A percentile compares a stretch with the other conserved stretches of the same genome.
These are phyloP conservation scores for Candida glaebosa DNA, from an alignment of 805 yeast genomes.

Conservation along the genomic window DNA sequence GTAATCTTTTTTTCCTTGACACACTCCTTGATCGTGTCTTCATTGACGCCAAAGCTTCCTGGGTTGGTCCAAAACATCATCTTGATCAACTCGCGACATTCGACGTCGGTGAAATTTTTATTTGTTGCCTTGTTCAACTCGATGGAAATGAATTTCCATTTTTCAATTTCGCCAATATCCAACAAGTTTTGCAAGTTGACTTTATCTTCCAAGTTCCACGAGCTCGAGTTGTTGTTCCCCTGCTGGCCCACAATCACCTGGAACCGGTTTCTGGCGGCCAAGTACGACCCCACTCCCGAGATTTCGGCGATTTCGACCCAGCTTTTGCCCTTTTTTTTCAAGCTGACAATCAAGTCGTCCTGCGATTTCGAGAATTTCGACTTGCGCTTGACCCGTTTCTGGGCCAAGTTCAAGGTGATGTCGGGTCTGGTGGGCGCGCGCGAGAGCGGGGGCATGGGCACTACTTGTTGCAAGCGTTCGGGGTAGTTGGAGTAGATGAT, in stretches of 20 bases:
- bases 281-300: conserved; percentile 59
- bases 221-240: conserved; percentile 63
- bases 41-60: conserved; percentile 52
- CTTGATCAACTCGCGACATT: conserved; percentile 53
- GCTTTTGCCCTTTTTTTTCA: conserved; percentile 60
- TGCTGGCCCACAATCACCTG: conserved; percentile 82
- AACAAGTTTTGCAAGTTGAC: conserved; percentile 46
- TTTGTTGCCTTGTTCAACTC: conserved; percentile 58
- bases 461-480: conserved; percentile 24
- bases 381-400: conserved; percentile 53
- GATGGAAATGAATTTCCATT: conserved; percentile 61
- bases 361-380: conserved; percentile 71
- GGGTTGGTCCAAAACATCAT: conserved; percentile 56
- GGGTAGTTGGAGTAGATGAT: conserved; percentile 20
- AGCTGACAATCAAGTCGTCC: conserved; percentile 57
- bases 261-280: conserved; percentile 75
- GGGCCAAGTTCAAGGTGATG: conserved; percentile 36
- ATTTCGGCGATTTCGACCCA: conserved; percentile 74
- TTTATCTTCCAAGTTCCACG: conserved; percentile 60
- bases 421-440: conserved; percentile 42
- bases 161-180: conserved; percentile 69
- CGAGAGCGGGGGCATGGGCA: conserved; percentile 50
- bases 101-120: conserved; percentile 47
- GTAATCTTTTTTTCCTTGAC: conserved; percentile 34
- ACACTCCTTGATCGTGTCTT: conserved; percentile 40